phyloP scores from a whole-genome alignment of 169 alveolate genomes.

The Plasmodium ovale region DNA sequence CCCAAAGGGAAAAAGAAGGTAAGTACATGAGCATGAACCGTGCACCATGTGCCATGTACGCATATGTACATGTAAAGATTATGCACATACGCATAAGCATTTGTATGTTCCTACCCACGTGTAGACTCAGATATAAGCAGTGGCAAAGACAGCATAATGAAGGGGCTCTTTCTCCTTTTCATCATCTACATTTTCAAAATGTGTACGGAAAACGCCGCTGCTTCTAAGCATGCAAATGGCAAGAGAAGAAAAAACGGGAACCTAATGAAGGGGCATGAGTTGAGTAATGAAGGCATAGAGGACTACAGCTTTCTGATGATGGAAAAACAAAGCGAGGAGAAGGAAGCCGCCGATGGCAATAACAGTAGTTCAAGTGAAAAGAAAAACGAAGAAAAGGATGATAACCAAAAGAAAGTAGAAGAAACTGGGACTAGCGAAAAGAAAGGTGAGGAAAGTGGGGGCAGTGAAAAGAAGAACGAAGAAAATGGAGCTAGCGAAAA shows the following conservation, averaged over 20 bases:
- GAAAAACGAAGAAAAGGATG: neutral
- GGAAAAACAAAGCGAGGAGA: constrained; percentile 16
- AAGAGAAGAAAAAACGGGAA: constrained; percentile 25
- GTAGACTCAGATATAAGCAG: too few species aligned
- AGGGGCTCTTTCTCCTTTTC: constrained; percentile 16
- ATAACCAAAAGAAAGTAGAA: constrained; percentile 18
- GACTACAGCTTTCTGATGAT: constrained; percentile 25
- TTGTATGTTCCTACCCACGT: too few species aligned
- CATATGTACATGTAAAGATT: neutral
- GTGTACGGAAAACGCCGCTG: constrained; percentile 22
- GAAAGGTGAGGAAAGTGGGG: neutral
- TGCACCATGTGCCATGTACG: neutral
- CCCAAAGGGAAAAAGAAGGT: too few species aligned
- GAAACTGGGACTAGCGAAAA: neutral
- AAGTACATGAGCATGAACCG: too few species aligned
- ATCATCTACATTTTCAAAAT: constrained; percentile 32
- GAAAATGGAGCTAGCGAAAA: neutral
- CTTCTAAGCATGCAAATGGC: constrained; percentile 9
- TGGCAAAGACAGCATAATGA: too few species aligned
- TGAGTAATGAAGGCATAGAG: neutral
- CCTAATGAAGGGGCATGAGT: neutral
- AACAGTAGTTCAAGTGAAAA: neutral
- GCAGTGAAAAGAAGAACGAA: constrained; percentile 3
- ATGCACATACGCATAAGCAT: neutral
- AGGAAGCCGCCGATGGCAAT: constrained; percentile 6